Conservation (phyloP, 2,329 filamentous ascomycete genomes). For the Fusarium lyarnte region DNA sequence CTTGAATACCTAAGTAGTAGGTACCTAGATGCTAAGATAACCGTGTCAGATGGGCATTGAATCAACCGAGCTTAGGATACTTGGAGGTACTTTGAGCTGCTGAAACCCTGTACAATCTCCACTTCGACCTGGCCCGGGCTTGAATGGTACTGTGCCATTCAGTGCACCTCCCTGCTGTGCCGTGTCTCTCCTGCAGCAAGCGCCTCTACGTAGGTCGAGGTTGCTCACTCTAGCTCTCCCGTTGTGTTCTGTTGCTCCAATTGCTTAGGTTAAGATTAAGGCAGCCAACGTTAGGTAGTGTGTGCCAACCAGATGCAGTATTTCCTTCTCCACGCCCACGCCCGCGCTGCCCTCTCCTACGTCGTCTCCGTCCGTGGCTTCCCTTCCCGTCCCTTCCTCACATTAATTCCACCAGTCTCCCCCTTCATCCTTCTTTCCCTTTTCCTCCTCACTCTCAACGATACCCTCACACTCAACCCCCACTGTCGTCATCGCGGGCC, state of each 20-base stretch:
- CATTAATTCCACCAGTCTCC: conserved; percentile 33
- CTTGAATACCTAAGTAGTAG: neutral
- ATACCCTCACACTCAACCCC: conserved; percentile 29
- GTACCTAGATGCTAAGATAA: neutral
- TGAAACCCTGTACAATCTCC: conserved; percentile 1
- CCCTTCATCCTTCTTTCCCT: conserved; percentile 16
- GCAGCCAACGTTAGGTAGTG: neutral
- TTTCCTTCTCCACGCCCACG: conserved; percentile 35
- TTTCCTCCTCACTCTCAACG: conserved; percentile 25
- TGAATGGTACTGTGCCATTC: conserved; percentile 5
- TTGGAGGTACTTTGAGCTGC: conserved; percentile 10
- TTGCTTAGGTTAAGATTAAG: conserved; percentile 4
- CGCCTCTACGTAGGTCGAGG: neutral
- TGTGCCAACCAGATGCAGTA: conserved; percentile 16
- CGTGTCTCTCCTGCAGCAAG: conserved; percentile 17
- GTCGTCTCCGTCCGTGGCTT: conserved; percentile 22
- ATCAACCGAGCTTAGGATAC: conserved; percentile 11
- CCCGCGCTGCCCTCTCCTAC: conserved; percentile 28
- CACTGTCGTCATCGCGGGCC: conserved; percentile 21
- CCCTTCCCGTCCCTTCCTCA: conserved; percentile 22
- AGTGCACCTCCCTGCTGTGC: conserved; percentile 20
- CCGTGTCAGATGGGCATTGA: neutral
- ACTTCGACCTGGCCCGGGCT: conserved; percentile 23
- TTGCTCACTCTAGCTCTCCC: conserved; percentile 1
- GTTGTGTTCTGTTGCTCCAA: conserved; percentile 2